phyloP scores from a whole-genome alignment of 345 rosid genomes.

The Eucalyptus polybractea region DNA sequence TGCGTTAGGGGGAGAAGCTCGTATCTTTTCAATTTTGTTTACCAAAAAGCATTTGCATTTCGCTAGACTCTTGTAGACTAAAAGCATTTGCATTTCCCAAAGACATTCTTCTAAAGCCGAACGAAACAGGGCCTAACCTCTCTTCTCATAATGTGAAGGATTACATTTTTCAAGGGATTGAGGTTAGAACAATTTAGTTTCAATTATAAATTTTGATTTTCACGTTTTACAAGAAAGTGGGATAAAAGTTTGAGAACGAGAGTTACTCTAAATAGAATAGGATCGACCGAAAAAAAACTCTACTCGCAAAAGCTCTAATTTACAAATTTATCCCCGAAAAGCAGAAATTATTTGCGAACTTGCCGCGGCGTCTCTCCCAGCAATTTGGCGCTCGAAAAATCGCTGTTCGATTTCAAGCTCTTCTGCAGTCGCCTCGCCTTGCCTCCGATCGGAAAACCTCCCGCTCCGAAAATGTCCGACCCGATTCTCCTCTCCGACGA shows the following conservation, averaged over 20 bases:
- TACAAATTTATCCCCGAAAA: background rate
- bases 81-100: no score
- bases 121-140: no score
- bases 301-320: background rate
- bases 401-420: background rate
- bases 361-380: background rate
- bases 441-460: background rate
- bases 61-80: accelerated
- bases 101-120: accelerated
- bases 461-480: constrained; percentile 12
- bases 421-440: background rate
- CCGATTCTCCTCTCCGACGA: constrained; percentile 49
- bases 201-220: no score
- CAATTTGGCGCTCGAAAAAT: background rate
- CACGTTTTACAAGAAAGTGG: accelerated
- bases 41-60: no score
- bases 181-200: no score
- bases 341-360: background rate
- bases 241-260: accelerated
- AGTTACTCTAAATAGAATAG: accelerated
- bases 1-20: no score
- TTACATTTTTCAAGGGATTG: no score
- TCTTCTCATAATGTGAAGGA: no score
- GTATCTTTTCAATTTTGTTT: no score
- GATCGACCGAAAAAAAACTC: no score